phyloP scores from a whole-genome alignment of 352 stramenopile genomes.

The Pythium rishiriense region DNA sequence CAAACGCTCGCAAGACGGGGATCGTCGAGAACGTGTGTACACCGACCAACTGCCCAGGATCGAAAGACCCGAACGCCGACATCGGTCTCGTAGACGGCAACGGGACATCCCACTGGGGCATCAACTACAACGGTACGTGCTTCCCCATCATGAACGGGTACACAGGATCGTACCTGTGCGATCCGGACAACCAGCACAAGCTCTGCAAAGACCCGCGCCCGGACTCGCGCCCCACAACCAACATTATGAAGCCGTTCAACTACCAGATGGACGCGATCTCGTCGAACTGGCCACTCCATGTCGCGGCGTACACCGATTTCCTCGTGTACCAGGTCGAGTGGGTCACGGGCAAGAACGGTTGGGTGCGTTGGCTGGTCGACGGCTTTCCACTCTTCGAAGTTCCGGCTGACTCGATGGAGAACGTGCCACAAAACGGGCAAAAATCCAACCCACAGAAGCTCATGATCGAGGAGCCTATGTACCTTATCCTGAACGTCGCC shows the following conservation, averaged over 20 bases:
- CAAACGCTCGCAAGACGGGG: conserved; percentile 29
- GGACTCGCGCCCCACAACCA: conserved; percentile 34
- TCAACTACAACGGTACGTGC: conserved; percentile 28
- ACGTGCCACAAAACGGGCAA: conserved; percentile 46
- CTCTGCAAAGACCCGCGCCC: conserved; percentile 49
- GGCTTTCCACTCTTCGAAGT: conserved; percentile 62
- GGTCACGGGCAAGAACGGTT: conserved; percentile 63
- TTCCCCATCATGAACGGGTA: conserved; percentile 20
- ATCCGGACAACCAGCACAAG: conserved; percentile 36
- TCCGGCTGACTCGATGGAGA: conserved; percentile 47
- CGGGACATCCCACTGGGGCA: conserved; percentile 30
- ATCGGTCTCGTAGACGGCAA: conserved; percentile 48
- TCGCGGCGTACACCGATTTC: conserved; percentile 58
- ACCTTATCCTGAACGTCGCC: conserved; percentile 93
- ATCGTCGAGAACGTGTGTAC: conserved; percentile 46
- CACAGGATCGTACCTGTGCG: conserved; percentile 36
- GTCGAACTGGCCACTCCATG: conserved; percentile 66
- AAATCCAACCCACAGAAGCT: conserved; percentile 59
- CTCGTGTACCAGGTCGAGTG: conserved; percentile 73
- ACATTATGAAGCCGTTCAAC: conserved; percentile 64
- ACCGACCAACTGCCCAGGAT: conserved; percentile 37
- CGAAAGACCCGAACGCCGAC: conserved; percentile 29
- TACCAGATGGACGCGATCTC: conserved; percentile 84
- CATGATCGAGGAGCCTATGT: conserved; percentile 90
- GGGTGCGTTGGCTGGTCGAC: conserved; percentile 72